Evolutionary conservation across 805 yeast species (phyloP).

Genomic region (Groenewaldozyma salmanticensis): DNA sequence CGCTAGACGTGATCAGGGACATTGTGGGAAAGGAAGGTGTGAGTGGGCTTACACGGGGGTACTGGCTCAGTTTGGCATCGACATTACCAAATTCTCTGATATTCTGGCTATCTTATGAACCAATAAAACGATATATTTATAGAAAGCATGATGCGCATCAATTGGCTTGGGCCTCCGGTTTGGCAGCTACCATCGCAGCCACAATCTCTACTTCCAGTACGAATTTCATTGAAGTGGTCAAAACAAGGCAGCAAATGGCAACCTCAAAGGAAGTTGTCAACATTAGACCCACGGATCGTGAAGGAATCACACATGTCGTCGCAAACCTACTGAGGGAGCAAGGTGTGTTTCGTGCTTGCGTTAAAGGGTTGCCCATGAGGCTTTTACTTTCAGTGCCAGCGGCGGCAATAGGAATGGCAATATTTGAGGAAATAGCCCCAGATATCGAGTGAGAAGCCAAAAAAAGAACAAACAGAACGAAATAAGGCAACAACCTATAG

Average conservation of each 20-base stretch:
- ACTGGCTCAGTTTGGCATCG: slow-evolving; percentile 35
- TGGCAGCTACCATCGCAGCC: slow-evolving; percentile 29
- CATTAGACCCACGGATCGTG: slow-evolving; percentile 30
- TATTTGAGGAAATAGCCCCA: too few relatives aligned
- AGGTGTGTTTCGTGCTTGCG: slow-evolving; percentile 27
- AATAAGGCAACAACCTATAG: too few relatives aligned
- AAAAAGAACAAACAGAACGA: too few relatives aligned
- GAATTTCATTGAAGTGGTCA: slow-evolving; percentile 33
- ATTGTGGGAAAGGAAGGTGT: slow-evolving; percentile 59
- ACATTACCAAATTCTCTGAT: slow-evolving; percentile 34
- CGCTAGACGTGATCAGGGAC: slow-evolving; percentile 15
- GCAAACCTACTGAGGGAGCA: slow-evolving; percentile 28
- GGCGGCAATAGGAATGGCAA: too few relatives aligned
- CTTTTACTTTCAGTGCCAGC: slow-evolving; percentile 31
- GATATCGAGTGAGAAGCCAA: too few relatives aligned
- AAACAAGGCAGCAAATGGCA: slow-evolving; percentile 37
- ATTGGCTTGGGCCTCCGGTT: slow-evolving; percentile 27
- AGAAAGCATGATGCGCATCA: slow-evolving; percentile 7
- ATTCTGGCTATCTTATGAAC: slow-evolving; percentile 31
- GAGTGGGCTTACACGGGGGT: slow-evolving; percentile 73
- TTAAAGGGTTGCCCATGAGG: slow-evolving; percentile 30
- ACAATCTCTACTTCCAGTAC: too few relatives aligned
- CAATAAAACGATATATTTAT: slow-evolving; percentile 6
- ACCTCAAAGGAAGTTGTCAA: slow-evolving; percentile 28
- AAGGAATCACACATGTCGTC: slow-evolving; percentile 26